Conservation (phyloP, 2,329 filamentous ascomycete species). For the Pyricularia sp. region DNA sequence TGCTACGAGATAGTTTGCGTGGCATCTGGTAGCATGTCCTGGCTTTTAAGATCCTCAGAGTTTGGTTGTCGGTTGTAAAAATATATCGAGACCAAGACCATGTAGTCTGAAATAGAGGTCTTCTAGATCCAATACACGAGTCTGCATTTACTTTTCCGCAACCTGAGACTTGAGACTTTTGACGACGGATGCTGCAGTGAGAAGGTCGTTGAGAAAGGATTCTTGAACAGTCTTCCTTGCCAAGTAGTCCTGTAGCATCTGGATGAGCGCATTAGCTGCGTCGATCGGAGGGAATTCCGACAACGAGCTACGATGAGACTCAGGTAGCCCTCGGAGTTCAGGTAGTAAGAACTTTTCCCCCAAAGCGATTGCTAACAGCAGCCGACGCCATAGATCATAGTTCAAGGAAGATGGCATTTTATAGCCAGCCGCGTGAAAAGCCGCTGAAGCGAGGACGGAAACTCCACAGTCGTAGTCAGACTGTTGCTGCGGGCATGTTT, state of each 20-base stretch:
- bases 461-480: background rate
- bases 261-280: background rate
- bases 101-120: background rate
- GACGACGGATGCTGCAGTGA: background rate
- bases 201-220: background rate
- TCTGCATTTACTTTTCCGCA: background rate
- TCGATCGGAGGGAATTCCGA: background rate
- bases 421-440: background rate
- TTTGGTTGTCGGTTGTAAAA: background rate
- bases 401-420: background rate
- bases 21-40: too few species aligned
- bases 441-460: background rate
- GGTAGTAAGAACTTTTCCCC: background rate
- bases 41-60: too few species aligned
- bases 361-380: background rate
- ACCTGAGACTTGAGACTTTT: background rate
- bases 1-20: too few species aligned
- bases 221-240: background rate
- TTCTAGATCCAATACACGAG: background rate
- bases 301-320: background rate
- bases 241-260: background rate
- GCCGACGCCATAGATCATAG: background rate
- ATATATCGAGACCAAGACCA: background rate
- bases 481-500: background rate
- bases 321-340: background rate